These are phyloP conservation scores for Sporisorium scitamineum DNA, from an alignment of 1,284 basidiomycete genomes.

Conservation along the genomic window DNA sequence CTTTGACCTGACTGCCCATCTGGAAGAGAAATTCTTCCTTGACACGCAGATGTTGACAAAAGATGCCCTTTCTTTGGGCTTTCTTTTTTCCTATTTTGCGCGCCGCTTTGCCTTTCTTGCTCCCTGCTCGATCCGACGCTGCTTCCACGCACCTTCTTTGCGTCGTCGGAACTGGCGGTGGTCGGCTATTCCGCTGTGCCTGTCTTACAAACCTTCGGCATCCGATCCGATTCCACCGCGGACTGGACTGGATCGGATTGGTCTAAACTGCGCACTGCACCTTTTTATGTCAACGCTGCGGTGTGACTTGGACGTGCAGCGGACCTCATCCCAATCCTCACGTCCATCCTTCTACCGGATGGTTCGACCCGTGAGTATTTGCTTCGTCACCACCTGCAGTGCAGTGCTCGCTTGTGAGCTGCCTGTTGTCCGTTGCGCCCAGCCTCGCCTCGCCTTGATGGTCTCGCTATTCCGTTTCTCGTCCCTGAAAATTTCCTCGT, in stretches of 20 bases:
- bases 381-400: background rate
- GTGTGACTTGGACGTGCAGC: slow-evolving; percentile 37
- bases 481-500: background rate
- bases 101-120: slow-evolving; percentile 8
- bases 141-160: slow-evolving; percentile 11
- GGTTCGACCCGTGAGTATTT: slow-evolving; percentile 32
- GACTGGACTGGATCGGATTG: slow-evolving; percentile 9
- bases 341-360: slow-evolving; percentile 25
- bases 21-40: background rate
- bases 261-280: background rate
- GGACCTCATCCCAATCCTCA: slow-evolving; percentile 21
- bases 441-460: slow-evolving; percentile 4
- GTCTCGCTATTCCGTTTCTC: slow-evolving; percentile 1
- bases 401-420: background rate
- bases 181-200: slow-evolving; percentile 10
- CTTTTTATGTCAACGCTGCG: slow-evolving; percentile 13
- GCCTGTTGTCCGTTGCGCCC: background rate
- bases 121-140: slow-evolving; percentile 9
- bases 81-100: slow-evolving; percentile 20
- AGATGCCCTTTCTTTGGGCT: slow-evolving; percentile 12
- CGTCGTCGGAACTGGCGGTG: slow-evolving; percentile 22
- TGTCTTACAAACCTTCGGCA: slow-evolving; percentile 6
- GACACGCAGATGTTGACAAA: slow-evolving; percentile 34
- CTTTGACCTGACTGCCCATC: slow-evolving; percentile 11
- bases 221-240: slow-evolving; percentile 13